Percentiles rank a stretch among this genome's conserved stretches.
phyloP scores from a whole-genome alignment of 495 filamentous ascomycete species.

The Penicillium paradoxum region DNA sequence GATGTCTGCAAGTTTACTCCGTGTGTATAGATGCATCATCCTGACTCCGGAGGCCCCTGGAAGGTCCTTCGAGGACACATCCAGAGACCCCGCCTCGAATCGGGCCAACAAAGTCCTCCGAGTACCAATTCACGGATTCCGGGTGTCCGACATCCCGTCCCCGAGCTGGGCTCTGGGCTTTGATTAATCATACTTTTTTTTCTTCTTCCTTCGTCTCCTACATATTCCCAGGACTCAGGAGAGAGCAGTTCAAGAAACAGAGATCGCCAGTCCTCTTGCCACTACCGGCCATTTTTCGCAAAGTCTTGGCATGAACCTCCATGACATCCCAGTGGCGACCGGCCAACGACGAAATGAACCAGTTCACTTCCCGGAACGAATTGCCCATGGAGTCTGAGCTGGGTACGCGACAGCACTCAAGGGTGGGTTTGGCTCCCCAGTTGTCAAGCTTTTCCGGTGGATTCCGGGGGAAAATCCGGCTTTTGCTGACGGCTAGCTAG shows the following conservation, averaged over 20 bases:
- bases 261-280: not conserved
- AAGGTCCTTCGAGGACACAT: no score
- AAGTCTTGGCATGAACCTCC: slow-evolving; percentile 4
- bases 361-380: not conserved
- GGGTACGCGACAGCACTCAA: not conserved
- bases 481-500: slow-evolving; percentile 36
- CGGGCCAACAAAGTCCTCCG: no score
- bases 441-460: not conserved
- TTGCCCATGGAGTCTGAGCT: not conserved
- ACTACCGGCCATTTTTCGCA: not conserved
- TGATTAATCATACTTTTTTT: slow-evolving; percentile 2
- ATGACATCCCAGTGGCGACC: slow-evolving; percentile 1
- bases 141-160: slow-evolving; percentile 1
- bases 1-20: no score
- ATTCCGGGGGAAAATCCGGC: not conserved
- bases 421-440: not conserved
- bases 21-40: no score
- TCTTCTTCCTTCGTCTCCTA: not conserved
- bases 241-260: not conserved
- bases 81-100: no score
- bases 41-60: no score
- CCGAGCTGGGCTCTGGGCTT: no score
- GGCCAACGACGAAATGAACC: not conserved
- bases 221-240: no score
- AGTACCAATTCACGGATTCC: not conserved